Conservation (phyloP, 805 yeast species). For the Wickerhamiella australiensis region DNA sequence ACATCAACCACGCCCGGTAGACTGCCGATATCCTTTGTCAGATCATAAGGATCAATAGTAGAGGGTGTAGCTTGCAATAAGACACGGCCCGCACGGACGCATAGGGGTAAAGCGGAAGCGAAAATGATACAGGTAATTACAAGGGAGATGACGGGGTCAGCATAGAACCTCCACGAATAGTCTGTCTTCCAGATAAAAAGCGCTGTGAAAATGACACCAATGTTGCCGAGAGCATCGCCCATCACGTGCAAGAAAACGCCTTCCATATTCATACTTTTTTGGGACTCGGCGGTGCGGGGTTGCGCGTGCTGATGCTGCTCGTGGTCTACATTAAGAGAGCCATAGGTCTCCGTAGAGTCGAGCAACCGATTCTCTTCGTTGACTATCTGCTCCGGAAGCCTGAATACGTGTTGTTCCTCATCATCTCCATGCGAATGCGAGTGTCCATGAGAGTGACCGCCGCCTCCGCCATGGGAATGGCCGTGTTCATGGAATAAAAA, state of each 20-base stretch:
- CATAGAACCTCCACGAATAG: slow-evolving; percentile 72
- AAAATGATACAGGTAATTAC: slow-evolving; percentile 80
- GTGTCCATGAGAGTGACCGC: slow-evolving; percentile 29
- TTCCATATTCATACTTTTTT: slow-evolving; percentile 83
- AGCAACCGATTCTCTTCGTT: slow-evolving; percentile 22
- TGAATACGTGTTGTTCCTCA: slow-evolving; percentile 6
- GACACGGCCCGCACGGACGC: slow-evolving; percentile 75
- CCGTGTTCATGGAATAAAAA: slow-evolving; percentile 62
- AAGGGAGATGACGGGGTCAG: slow-evolving; percentile 78
- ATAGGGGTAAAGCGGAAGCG: slow-evolving; percentile 81
- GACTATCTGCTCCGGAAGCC: slow-evolving; percentile 19
- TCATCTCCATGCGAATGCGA: slow-evolving; percentile 13
- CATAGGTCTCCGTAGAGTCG: slow-evolving; percentile 14
- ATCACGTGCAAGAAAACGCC: slow-evolving; percentile 92
- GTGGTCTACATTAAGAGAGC: slow-evolving; percentile 8
- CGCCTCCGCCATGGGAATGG: slow-evolving; percentile 39
- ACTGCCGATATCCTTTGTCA: slow-evolving; percentile 52
- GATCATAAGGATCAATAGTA: slow-evolving; percentile 62
- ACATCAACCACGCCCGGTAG: slow-evolving; percentile 69
- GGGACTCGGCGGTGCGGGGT: slow-evolving; percentile 20
- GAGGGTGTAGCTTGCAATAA: slow-evolving; percentile 87
- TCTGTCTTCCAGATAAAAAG: slow-evolving; percentile 88
- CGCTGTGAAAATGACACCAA: slow-evolving; percentile 87
- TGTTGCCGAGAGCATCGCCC: slow-evolving; percentile 92
- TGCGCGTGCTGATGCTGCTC: slow-evolving; percentile 11